Conservation (phyloP, 2,329 filamentous ascomycete genomes). For the Colletotrichum sp. region DNA sequence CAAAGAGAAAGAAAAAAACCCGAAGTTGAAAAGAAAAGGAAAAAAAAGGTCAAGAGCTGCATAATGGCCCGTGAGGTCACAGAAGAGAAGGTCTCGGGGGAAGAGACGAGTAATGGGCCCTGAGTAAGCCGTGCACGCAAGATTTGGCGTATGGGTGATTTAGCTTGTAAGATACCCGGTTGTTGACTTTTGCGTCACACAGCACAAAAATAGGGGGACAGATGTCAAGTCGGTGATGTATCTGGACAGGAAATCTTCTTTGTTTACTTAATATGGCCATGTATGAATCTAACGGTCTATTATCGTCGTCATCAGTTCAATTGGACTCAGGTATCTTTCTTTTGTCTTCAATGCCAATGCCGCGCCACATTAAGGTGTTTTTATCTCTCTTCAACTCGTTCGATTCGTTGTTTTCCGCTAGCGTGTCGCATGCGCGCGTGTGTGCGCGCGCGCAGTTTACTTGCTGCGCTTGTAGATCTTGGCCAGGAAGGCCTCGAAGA, state of each 20-base stretch:
- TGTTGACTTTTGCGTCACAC: constrained; percentile 3
- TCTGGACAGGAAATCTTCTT: constrained; percentile 3
- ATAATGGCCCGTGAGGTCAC: background rate
- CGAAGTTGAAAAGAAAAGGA: background rate
- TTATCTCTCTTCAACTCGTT: background rate
- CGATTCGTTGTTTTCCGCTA: background rate
- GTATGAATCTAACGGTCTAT: constrained; percentile 17
- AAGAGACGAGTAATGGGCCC: background rate
- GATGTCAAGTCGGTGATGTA: background rate
- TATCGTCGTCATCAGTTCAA: constrained; percentile 7
- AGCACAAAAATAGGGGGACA: background rate
- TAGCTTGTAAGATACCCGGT: constrained; percentile 19
- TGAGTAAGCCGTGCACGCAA: background rate
- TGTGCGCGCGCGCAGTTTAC: constrained; percentile 50
- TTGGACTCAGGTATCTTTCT: constrained; percentile 18
- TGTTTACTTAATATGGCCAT: constrained; percentile 10
- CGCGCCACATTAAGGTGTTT: background rate
- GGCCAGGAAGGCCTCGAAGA: constrained; percentile 87
- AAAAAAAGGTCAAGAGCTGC: background rate
- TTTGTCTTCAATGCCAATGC: background rate
- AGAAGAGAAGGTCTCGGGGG: background rate
- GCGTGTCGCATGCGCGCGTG: background rate
- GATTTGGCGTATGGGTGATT: constrained; percentile 3
- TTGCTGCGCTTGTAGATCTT: constrained; percentile 99
- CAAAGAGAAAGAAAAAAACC: background rate